Base-by-base conservation (phyloP, 139 green algal species). In the Chlorella sp. region DNA sequence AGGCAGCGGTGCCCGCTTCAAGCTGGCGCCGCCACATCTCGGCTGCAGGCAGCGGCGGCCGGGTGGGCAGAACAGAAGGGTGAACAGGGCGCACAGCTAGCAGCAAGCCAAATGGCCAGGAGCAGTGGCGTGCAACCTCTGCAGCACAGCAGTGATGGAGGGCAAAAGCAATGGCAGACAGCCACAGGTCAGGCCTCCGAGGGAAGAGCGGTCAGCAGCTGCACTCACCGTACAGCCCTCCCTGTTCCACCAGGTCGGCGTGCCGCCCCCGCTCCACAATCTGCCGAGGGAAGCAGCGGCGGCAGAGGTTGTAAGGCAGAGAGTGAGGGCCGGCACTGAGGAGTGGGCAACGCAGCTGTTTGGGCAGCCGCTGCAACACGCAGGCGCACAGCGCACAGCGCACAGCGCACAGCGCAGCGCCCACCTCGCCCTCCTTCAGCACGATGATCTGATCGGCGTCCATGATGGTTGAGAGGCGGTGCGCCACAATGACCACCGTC, bases 381-480 rank as follows among this genome's bases (percentile, higher is more conserved):
- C n/a, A n/a, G n/a, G n/a, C n/a, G n/a, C n/a, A n/a, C n/a, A n/a
- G n/a, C n/a, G n/a, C n/a, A n/a, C n/a, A n/a, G n/a, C n/a, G n/a
- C n/a, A n/a, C n/a, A n/a, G 4, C 72, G 4, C 44, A 9, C 6
- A 51, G 44, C 6, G 44, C 51, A 28, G 16, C 63, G n/a, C 65
- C 30, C 21, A 98, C 80, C 55, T 71, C 21, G 5, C 92, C 91
- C 51, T 90, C 72, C 69, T 91, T 74, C 23, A 92, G 28, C 62
- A 93, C 88, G 36, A 76, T 80, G 67, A 99, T 97, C 15, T 84
- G 74, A 86, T 98, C 87, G 15, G 96, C 95, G 63, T 87, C 81
- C 83, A 95, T 89, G 69, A 99, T 93, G 21, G 96, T 99, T 57
- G 88, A 95, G 71, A 99, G 91, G 7, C 96, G 88, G 86, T 99